Evolutionary conservation across 345 rosid genomes (phyloP).

Genomic region (Kandelia obovata): DNA sequence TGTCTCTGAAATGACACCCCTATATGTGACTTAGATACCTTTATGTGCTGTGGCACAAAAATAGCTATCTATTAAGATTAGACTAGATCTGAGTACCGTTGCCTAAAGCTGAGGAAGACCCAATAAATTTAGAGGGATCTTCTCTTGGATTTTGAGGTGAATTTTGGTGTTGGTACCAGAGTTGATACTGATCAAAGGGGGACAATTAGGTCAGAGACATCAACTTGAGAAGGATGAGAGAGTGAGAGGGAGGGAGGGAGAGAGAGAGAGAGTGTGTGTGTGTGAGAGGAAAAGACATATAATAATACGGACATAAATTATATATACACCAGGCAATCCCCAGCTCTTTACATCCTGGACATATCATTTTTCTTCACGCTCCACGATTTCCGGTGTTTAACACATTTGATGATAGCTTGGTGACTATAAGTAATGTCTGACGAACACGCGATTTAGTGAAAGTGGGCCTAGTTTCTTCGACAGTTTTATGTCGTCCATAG

Average conservation of each 20-base stretch:
- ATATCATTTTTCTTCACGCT: conserved; percentile 21
- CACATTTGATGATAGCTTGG: not conserved
- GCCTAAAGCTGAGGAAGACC: conserved; percentile 4
- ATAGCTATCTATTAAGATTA: not conserved
- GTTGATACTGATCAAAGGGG: conserved; percentile 5
- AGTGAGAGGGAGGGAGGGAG: conserved; percentile 33
- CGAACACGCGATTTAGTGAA: conserved; percentile 16
- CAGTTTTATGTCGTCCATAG: conserved; percentile 43
- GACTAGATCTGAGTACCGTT: conserved; percentile 2
- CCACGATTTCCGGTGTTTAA: not conserved
- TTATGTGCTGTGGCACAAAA: not conserved
- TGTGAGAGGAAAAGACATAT: not conserved
- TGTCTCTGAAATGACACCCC: not conserved
- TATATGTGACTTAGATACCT: not conserved
- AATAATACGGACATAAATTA: conserved; percentile 47
- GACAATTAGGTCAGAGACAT: conserved; percentile 40
- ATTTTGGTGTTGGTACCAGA: not conserved
- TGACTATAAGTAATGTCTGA: not conserved
- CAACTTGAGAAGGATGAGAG: conserved; percentile 40
- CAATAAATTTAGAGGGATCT: conserved; percentile 4
- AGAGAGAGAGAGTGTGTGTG: not conserved
- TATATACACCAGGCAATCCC: conserved; percentile 26
- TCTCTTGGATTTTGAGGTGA: conserved; percentile 4
- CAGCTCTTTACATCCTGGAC: conserved; percentile 9
- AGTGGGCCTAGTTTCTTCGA: conserved; percentile 9